Base-by-base conservation (phyloP, 2,329 filamentous ascomycete genomes). In the Paraconiothyrium sp. region DNA sequence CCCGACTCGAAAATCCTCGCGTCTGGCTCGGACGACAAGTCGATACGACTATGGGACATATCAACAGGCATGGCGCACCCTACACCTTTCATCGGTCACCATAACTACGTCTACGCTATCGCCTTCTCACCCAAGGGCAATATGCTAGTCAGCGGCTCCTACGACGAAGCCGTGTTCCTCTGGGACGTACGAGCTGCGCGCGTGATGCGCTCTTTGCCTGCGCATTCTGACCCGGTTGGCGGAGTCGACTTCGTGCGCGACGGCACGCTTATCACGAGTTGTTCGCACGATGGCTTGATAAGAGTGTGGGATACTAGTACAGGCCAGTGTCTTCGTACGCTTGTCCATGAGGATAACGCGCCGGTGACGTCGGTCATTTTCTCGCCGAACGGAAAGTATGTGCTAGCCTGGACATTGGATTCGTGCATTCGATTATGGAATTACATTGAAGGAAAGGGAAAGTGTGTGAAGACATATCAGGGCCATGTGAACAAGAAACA, bases 61-160 rank as follows among this genome's bases (percentile, higher is more conserved):
- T 72, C 82, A 20, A 87, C 85, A 65, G 87, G 86, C 20, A 85
- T 86, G 72, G 82, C 86, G 32, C 84, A 89, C 57, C 85, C 86
- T 0, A 84, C 82, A 24, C 84, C 86, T 1, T 83, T 98, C 67
- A 84, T 91, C 27, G 94, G 95, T 2, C 95, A 99, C 73, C 93
- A 97, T 78, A 98, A 96, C 79, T 98, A 98, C 79, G 90, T 99
- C 35, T 97, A 97, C 80, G 93, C 91, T 54, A 84, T 99, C 37
- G 93, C 94, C 6, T 98, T 98, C 78, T 94, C 92, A n/a, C 95
- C 95, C 1, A 98, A 97, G 78, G 95, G 95, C 27, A 99, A 99
- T 75, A 97, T 98, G 75, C 86, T 99, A 37, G 95, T 94, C 16
- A 96, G 92, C 67, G 95, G 95, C 13, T 96, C 92, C 66, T 98